Conservation (phyloP, 441 rosid species). For the Jatropha podagrica region DNA sequence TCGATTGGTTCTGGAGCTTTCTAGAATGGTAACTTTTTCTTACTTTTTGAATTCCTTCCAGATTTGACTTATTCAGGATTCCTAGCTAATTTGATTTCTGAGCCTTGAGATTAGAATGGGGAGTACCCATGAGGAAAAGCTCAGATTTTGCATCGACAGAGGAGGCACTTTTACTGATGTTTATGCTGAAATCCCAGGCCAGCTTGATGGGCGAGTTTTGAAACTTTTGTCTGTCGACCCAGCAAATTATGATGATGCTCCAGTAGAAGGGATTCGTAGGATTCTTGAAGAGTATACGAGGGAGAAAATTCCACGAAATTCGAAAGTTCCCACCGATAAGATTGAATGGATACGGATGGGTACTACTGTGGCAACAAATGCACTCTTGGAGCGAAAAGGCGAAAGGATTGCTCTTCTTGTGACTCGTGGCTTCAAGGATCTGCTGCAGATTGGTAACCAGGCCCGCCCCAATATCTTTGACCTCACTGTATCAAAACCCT, state of each 20-base stretch:
- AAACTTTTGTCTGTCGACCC: constrained; percentile 95
- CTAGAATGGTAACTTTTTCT: background rate
- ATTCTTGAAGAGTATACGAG: constrained; percentile 80
- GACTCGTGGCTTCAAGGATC: constrained; percentile 77
- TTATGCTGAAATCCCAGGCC: constrained; percentile 85
- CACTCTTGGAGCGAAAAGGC: constrained; percentile 90
- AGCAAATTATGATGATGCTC: constrained; percentile 91
- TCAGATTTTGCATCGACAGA: constrained; percentile 89
- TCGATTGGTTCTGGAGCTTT: background rate
- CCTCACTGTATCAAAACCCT: constrained; percentile 74
- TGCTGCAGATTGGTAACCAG: constrained; percentile 95
- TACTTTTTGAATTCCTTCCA: background rate
- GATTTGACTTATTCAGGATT: background rate
- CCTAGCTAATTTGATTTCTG: background rate
- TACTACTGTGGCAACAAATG: constrained; percentile 93
- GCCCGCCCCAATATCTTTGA: constrained; percentile 87
- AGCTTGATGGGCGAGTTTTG: constrained; percentile 62
- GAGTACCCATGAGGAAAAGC: constrained; percentile 46
- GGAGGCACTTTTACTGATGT: constrained; percentile 97
- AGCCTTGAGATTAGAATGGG: constrained; percentile 42
- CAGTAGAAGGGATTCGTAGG: constrained; percentile 88
- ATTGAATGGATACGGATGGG: constrained; percentile 99
- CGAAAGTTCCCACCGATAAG: constrained; percentile 79
- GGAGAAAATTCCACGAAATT: constrained; percentile 57
- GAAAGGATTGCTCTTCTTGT: constrained; percentile 90